These are phyloP conservation scores for Yarrowia sp. DNA, from an alignment of 805 yeast species.

Conservation along the genomic window DNA sequence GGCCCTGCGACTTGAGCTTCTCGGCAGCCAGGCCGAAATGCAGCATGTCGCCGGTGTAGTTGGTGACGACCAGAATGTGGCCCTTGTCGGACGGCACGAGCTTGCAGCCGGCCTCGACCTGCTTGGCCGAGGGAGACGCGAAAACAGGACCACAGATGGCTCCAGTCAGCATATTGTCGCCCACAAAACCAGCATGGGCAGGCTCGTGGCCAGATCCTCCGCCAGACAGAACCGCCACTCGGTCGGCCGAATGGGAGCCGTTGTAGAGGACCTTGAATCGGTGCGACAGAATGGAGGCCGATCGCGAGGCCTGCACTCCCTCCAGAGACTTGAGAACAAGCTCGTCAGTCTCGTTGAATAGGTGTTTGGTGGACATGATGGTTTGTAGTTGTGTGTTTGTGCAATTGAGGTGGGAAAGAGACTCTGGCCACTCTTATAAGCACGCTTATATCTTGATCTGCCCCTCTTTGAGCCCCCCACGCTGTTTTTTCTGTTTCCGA, in stretches of 20 bases:
- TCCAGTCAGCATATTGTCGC: constrained; percentile 80
- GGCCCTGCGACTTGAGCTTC: constrained; percentile 80
- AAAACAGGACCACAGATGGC: constrained; percentile 90
- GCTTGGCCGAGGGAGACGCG: constrained; percentile 94
- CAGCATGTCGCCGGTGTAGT: constrained; percentile 92
- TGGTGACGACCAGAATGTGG: constrained; percentile 79
- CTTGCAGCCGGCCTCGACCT: constrained; percentile 73
- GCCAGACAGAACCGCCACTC: constrained; percentile 59
- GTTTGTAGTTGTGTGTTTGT: neutral
- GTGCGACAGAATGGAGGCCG: constrained; percentile 51
- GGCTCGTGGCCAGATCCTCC: constrained; percentile 69
- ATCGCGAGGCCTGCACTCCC: constrained; percentile 54
- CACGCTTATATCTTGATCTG: neutral
- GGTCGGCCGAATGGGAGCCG: constrained; percentile 45
- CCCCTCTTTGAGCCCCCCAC: constrained; percentile 30
- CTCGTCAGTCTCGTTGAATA: constrained; percentile 51
- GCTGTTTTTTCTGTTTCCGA: neutral
- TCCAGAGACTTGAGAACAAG: constrained; percentile 53
- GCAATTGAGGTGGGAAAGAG: neutral
- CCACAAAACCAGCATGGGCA: constrained; percentile 89
- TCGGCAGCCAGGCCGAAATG: constrained; percentile 94
- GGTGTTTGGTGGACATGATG: constrained; percentile 54
- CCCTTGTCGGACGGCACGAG: constrained; percentile 67
- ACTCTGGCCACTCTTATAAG: neutral
- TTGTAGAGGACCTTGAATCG: constrained; percentile 54